Percentiles rank a stretch among this genome's conserved stretches.
phyloP scores from a whole-genome alignment of 441 rosid species.

The Pelargonium cotyledonis region DNA sequence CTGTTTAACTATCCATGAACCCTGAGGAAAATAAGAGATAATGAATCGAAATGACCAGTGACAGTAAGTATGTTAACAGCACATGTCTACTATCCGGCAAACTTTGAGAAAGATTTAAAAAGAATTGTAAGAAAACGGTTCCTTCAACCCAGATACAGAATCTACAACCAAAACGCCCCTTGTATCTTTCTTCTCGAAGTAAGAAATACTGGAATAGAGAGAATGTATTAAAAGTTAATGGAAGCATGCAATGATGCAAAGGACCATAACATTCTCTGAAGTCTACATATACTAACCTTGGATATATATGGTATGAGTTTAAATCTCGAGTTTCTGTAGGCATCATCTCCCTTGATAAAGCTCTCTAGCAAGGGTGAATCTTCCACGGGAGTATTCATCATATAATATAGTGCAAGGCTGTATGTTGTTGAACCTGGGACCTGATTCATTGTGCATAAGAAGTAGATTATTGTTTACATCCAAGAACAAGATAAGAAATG shows the following conservation, averaged over 20 bases:
- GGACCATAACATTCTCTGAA: too few species aligned
- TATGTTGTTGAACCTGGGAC: conserved; percentile 88
- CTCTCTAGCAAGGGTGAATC: conserved; percentile 70
- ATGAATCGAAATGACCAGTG: neutral
- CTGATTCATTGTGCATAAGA: conserved; percentile 29
- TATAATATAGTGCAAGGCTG: conserved; percentile 76
- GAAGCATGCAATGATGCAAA: too few species aligned
- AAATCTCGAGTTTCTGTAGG: conserved; percentile 87
- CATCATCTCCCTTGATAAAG: conserved; percentile 77
- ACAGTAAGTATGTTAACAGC: neutral
- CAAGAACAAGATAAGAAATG: conserved; percentile 6
- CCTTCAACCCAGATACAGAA: neutral
- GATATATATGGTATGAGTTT: conserved; percentile 97
- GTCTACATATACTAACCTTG: conserved; percentile 44
- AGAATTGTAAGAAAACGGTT: neutral
- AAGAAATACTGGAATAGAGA: neutral
- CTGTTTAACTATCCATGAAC: conserved; percentile 97
- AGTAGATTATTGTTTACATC: conserved; percentile 6
- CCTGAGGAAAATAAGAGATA: conserved; percentile 40
- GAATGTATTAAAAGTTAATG: too few species aligned
- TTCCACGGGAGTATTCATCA: conserved; percentile 79
- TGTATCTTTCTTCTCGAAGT: neutral
- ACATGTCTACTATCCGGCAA: neutral
- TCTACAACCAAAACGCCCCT: neutral
- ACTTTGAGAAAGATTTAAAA: neutral